These are phyloP conservation scores for Microstegium vimineum DNA, from an alignment of 176 grass and related monocot species.

Conservation along the genomic window DNA sequence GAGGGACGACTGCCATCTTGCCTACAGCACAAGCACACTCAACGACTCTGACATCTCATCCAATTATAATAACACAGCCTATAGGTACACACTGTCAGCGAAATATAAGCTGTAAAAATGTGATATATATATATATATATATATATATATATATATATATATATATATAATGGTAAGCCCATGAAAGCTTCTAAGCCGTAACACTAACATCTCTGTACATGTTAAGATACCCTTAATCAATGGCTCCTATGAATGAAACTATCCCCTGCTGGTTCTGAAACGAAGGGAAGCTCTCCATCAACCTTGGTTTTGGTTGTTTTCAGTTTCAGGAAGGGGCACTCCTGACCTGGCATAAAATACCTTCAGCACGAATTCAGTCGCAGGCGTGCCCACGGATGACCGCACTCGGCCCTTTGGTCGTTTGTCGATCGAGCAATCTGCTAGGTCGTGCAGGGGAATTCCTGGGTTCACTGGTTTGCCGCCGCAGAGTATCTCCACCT, in stretches of 20 bases:
- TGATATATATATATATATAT: too few relatives aligned
- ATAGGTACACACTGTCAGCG: not conserved
- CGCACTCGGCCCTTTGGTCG: conserved; percentile 33
- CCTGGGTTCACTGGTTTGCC: conserved; percentile 32
- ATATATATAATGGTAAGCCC: too few relatives aligned
- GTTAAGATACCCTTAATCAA: not conserved
- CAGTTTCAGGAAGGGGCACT: not conserved
- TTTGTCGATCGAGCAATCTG: conserved; percentile 29
- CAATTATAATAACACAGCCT: not conserved
- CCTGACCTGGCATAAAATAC: conserved; percentile 41
- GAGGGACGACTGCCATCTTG: not conserved
- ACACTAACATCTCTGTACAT: conserved; percentile 29
- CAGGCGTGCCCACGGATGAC: conserved; percentile 27
- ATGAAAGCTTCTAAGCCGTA: not conserved
- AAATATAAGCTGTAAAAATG: not conserved
- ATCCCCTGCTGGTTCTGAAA: not conserved
- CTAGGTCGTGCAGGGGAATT: conserved; percentile 34
- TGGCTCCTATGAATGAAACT: not conserved
- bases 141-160: too few relatives aligned
- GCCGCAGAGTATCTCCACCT: conserved; percentile 39
- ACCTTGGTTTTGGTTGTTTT: not conserved
- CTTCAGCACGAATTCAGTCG: conserved; percentile 26
- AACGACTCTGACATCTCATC: not conserved
- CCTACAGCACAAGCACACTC: not conserved
- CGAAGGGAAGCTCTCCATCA: not conserved